A percentile compares a stretch with the other conserved stretches of the same genome.
phyloP scores from a whole-genome alignment of 257 asterid species.

The Solanum rostratum region DNA sequence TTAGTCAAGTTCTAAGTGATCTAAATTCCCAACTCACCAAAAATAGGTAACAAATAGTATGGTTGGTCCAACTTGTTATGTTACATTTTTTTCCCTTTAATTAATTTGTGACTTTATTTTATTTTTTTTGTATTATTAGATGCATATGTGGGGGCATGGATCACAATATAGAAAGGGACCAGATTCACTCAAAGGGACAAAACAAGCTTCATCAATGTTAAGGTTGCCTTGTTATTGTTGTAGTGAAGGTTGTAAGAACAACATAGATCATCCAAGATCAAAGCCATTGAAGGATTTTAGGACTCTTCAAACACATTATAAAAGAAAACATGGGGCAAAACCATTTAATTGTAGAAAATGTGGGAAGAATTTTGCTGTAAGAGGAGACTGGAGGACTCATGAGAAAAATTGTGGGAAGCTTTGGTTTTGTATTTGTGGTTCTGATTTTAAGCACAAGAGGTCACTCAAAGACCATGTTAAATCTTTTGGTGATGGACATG shows the following conservation, averaged over 20 bases:
- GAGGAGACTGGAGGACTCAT: slow-evolving; percentile 93
- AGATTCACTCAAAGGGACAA: slow-evolving; percentile 73
- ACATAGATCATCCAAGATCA: slow-evolving; percentile 65
- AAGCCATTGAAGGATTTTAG: slow-evolving; percentile 81
- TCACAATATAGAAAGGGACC: slow-evolving; percentile 85
- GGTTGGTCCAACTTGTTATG: not conserved
- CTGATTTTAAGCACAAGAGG: slow-evolving; percentile 85
- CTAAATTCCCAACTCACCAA: not conserved
- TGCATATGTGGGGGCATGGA: slow-evolving; percentile 98
- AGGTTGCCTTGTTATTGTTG: slow-evolving; percentile 83
- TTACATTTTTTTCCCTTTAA: not conserved
- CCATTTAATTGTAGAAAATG: slow-evolving; percentile 67
- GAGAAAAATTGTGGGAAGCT: slow-evolving; percentile 81
- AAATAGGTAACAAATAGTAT: not conserved
- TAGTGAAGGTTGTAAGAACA: slow-evolving; percentile 90
- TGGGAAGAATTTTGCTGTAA: slow-evolving; percentile 65
- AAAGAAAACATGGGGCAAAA: slow-evolving; percentile 73
- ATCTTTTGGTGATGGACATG: slow-evolving; percentile 74
- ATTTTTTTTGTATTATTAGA: slow-evolving; percentile 11
- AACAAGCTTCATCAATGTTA: slow-evolving; percentile 47
- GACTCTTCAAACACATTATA: slow-evolving; percentile 87
- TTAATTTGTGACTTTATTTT: not conserved
- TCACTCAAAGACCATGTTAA: slow-evolving; percentile 77
- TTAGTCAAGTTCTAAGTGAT: not conserved
- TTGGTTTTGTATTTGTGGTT: slow-evolving; percentile 87